phyloP scores from a whole-genome alignment of 768 basidiomycete genomes.

The Roridomyces roridus region DNA sequence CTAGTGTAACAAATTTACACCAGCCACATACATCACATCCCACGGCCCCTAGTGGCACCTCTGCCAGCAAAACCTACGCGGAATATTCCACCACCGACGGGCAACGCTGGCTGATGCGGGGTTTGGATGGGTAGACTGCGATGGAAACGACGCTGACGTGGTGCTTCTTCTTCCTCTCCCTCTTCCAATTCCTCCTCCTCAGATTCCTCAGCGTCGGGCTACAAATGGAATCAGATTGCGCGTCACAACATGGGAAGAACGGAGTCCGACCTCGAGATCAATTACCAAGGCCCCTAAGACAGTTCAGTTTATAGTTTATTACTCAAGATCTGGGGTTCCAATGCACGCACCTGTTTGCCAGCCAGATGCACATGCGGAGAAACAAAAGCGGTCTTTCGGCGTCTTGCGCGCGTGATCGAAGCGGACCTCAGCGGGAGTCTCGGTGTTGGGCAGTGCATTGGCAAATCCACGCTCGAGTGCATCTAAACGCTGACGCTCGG shows the following conservation, averaged over 20 bases:
- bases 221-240: constrained; percentile 23
- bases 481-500: constrained; percentile 37
- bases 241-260: constrained; percentile 1
- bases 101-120: constrained; percentile 35
- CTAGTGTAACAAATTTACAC: too few species aligned
- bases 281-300: constrained; percentile 78
- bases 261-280: constrained; percentile 64
- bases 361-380: constrained; percentile 81
- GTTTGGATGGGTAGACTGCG: constrained; percentile 38
- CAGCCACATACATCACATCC: too few species aligned
- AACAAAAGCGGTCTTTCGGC: constrained; percentile 73
- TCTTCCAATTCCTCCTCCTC: constrained; percentile 41
- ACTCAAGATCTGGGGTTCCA: neutral
- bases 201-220: constrained; percentile 34
- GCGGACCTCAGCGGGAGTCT: too few species aligned
- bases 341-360: constrained; percentile 79
- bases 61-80: constrained; percentile 68
- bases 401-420: constrained; percentile 67
- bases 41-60: too few species aligned
- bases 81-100: constrained; percentile 41
- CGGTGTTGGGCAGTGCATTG: constrained; percentile 52
- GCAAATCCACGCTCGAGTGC: constrained; percentile 35
- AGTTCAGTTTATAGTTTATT: neutral
- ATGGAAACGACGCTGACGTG: constrained; percentile 16
- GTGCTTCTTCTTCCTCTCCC: constrained; percentile 36